phyloP scores from a whole-genome alignment of 2,329 filamentous ascomycete genomes.

The Colletotrichum kahawae region DNA sequence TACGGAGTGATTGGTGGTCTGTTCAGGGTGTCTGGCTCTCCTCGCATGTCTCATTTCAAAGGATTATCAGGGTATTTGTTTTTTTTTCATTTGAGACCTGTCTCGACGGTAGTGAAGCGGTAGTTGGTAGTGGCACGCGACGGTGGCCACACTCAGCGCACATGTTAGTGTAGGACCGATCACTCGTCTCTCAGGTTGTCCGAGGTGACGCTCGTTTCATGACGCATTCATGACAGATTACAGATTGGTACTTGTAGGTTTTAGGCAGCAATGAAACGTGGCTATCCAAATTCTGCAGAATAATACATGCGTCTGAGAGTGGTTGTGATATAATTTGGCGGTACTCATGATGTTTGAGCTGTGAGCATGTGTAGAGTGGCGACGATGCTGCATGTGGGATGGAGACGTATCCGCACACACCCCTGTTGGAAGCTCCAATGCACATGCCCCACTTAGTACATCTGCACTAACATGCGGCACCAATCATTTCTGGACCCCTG shows the following conservation, averaged over 20 bases:
- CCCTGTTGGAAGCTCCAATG: constrained; percentile 11
- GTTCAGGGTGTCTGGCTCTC: constrained; percentile 12
- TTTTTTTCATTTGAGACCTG: constrained; percentile 1
- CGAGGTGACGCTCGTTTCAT: constrained; percentile 15
- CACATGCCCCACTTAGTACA: not conserved
- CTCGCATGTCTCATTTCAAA: constrained; percentile 11
- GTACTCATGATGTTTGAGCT: not conserved
- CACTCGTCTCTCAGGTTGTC: constrained; percentile 3
- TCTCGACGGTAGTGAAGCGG: not conserved
- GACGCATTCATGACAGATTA: constrained; percentile 17
- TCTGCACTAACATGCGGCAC: constrained; percentile 5
- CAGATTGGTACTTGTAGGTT: constrained; percentile 24
- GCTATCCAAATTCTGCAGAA: not conserved
- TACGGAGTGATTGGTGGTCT: constrained; percentile 14
- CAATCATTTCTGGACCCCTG: constrained; percentile 20
- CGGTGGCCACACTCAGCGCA: not conserved
- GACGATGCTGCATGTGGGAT: not conserved
- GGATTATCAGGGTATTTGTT: constrained; percentile 6
- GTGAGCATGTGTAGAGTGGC: not conserved
- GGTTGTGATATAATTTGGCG: not conserved
- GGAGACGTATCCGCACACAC: not conserved
- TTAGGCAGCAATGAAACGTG: constrained; percentile 14
- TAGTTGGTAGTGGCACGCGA: not conserved
- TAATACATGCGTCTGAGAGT: not conserved
- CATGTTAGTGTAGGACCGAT: not conserved